A percentile compares a stretch with the other conserved stretches of the same genome.
Conservation (phyloP, 75 land plant genomes). For the Cryptomeria japonica region DNA sequence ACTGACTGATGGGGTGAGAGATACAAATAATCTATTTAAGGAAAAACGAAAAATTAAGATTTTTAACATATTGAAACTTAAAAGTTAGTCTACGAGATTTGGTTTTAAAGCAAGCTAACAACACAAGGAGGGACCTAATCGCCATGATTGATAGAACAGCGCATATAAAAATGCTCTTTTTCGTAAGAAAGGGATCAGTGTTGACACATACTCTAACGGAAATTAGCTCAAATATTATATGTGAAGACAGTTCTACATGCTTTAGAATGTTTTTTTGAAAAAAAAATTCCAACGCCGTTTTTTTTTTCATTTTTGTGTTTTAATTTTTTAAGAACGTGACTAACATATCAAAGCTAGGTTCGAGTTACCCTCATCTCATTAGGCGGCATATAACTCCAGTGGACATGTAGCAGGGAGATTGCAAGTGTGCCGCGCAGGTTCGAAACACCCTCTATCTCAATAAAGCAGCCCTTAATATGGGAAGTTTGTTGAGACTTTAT, state of each 20-base stretch:
- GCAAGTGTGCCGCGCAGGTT: too few species aligned
- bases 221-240: not conserved
- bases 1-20: not conserved
- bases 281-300: not conserved
- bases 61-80: not conserved
- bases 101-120: not conserved
- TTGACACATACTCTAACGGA: not conserved
- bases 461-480: not conserved
- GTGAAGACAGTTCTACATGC: not conserved
- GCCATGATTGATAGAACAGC: not conserved
- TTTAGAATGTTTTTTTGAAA: not conserved
- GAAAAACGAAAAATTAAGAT: not conserved
- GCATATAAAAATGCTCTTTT: not conserved
- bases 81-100: not conserved
- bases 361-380: not conserved
- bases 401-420: too few species aligned
- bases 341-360: not conserved
- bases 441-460: not conserved
- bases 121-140: too few species aligned
- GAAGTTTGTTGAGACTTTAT: not conserved
- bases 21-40: not conserved
- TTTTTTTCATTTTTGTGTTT: too few species aligned
- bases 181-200: not conserved
- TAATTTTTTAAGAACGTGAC: not conserved
- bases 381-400: not conserved